Base-by-base conservation (phyloP, 2,329 filamentous ascomycete species). In the Drechmeria coniospora region DNA sequence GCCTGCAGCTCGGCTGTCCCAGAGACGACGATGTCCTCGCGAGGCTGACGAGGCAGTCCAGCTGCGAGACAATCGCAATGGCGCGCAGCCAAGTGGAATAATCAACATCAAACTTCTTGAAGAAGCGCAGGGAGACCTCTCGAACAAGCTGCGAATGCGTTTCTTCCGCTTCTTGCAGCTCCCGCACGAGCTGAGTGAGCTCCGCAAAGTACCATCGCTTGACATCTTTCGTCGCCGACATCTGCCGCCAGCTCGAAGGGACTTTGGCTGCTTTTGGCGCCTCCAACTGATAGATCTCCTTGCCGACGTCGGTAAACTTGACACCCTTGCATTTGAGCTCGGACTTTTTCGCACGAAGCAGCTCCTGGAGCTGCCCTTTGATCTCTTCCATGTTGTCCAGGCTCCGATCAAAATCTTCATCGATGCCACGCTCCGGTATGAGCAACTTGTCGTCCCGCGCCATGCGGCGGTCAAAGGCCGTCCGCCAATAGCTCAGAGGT, bases 281-380 rank as follows among this genome's bases (percentile, higher is more conserved):
- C 49, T 98, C 90, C 8, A 98, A 65, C 53, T 98, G 87, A 54
- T 92, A 95, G 28, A 98, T 82, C 46, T 98, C 90, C 50, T 98
- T 98, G 35, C 90, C 90, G 6, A 92, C 79, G 46, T 95, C 82
- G 16, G 74, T 74, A 42, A 75, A 90, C 45, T 74, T 74, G 35
- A 87, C 65, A 0, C 68, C 66, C 38, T 68, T 79, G 32, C 77
- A 83, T 34, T 78, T 80, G 4, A 94, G 61, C 23, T 84, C 70
- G 19, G 68, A 66, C 35, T 80, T 78, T 38, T 78, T 76, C 40
- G 71, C 65, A 28, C 73, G 72, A 3, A 95, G 59, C 1, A 95
- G 56, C 4, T 64, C 57, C 3, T 86, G 61, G 1, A 98, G 65
- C 26, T 82, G 67, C 4, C 62, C 59, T 47, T 87, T 77, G 41